Conservation (phyloP, 345 rosid species). For the Lepidium sativum region DNA sequence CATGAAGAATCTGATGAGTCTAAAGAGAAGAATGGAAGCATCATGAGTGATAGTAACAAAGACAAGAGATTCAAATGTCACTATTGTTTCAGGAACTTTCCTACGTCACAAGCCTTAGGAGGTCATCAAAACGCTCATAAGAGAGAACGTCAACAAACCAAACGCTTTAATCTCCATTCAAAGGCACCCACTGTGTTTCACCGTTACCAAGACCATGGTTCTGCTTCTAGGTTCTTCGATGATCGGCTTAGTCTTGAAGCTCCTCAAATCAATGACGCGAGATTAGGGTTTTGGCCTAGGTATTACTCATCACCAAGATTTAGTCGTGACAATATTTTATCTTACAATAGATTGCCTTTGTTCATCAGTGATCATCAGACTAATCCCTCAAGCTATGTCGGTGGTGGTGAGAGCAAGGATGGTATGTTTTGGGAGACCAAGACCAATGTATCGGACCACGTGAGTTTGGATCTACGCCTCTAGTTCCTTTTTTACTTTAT, state of each 20-base stretch:
- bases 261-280: neutral
- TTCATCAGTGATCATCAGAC: slow-evolving; percentile 2
- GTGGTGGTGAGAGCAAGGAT: slow-evolving; percentile 3
- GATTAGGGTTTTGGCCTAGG: slow-evolving; percentile 24
- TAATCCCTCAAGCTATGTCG: neutral
- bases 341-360: neutral
- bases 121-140: slow-evolving; percentile 57
- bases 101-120: slow-evolving; percentile 48
- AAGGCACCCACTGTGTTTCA: slow-evolving; percentile 15
- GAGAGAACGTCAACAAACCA: slow-evolving; percentile 41
- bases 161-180: slow-evolving; percentile 31
- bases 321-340: neutral
- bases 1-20: slow-evolving; percentile 8
- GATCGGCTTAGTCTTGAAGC: slow-evolving; percentile 5
- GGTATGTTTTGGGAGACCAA: slow-evolving; percentile 10
- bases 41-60: slow-evolving; percentile 11
- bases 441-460: slow-evolving; percentile 19
- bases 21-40: neutral
- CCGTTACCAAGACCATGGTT: slow-evolving; percentile 5
- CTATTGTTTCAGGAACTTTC: slow-evolving; percentile 34
- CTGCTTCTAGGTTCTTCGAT: slow-evolving; percentile 5
- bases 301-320: slow-evolving; percentile 3
- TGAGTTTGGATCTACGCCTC: slow-evolving; percentile 32
- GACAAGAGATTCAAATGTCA: slow-evolving; percentile 38
- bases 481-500: neutral